phyloP scores from a whole-genome alignment of 176 grass and related monocot species.

The Aegilops umbellulata region DNA sequence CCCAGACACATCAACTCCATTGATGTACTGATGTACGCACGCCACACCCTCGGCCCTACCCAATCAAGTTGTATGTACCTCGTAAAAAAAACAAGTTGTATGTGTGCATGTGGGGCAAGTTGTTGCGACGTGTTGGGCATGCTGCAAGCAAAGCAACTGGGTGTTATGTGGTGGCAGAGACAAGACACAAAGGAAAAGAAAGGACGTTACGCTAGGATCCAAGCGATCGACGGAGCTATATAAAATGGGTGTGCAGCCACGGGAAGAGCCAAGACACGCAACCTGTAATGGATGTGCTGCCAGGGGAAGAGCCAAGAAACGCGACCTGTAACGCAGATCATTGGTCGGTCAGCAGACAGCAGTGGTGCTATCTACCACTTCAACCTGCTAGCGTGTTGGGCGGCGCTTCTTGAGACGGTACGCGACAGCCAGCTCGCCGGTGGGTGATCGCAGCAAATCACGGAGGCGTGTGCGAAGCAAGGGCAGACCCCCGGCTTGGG shows the following conservation, averaged over 20 bases:
- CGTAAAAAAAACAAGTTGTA: no score
- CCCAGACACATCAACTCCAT: no score
- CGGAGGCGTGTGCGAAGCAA: background rate
- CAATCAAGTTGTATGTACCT: no score
- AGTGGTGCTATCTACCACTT: background rate
- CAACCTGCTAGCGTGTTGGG: background rate
- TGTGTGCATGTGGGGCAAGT: background rate
- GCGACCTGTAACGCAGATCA: background rate
- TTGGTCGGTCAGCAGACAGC: background rate
- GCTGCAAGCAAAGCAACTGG: background rate
- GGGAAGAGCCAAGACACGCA: background rate
- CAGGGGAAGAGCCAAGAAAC: background rate
- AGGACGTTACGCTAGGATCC: no score
- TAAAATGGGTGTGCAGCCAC: background rate
- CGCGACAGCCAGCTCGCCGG: background rate
- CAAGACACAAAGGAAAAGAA: background rate
- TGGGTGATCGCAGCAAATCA: background rate
- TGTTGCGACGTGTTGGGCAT: background rate
- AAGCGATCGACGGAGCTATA: background rate
- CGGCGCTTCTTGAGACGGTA: background rate
- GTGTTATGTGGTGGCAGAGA: constrained; percentile 8
- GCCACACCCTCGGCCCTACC: no score
- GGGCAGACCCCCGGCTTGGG: background rate
- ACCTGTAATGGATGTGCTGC: background rate
- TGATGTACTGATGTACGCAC: no score